Conservation (phyloP, 1,284 basidiomycete species). For the Heterobasidion parviporum region DNA sequence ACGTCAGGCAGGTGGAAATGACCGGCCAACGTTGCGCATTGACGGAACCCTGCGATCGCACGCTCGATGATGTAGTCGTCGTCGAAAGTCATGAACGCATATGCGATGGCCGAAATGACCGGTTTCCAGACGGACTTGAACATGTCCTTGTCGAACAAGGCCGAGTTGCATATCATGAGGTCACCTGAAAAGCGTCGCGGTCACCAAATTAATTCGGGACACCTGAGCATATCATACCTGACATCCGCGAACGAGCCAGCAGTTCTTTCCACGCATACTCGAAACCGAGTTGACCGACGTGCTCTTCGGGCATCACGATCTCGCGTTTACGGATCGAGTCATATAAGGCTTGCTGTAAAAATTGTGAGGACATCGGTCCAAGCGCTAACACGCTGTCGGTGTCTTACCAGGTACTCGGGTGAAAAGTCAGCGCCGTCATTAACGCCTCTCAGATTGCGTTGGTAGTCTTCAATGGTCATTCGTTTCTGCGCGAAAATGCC, state of each 20-base stretch:
- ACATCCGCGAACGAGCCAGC: constrained; percentile 71
- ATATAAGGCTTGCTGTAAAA: constrained; percentile 72
- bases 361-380: background rate
- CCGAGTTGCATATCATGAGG: constrained; percentile 73
- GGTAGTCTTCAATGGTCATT: constrained; percentile 95
- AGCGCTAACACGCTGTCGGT: background rate
- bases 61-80: constrained; percentile 96
- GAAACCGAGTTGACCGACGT: constrained; percentile 93
- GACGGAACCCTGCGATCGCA: constrained; percentile 90
- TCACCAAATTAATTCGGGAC: background rate
- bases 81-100: constrained; percentile 91
- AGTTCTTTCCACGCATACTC: constrained; percentile 99
- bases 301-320: constrained; percentile 98
- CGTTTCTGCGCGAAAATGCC: constrained; percentile 56
- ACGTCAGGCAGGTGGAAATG: constrained; percentile 89
- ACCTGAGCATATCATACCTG: constrained; percentile 42
- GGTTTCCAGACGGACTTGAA: constrained; percentile 91
- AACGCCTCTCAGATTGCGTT: constrained; percentile 86
- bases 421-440: constrained; percentile 86
- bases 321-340: constrained; percentile 92
- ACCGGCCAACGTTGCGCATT: constrained; percentile 91
- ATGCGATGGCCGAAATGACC: constrained; percentile 84
- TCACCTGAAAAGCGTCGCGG: constrained; percentile 38
- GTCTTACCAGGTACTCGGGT: constrained; percentile 72
- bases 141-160: constrained; percentile 85